Percentiles rank a stretch among this genome's conserved stretches.
Evolutionary conservation across 257 asterid species (phyloP).

Genomic region (Fraxinus cuspidata): DNA sequence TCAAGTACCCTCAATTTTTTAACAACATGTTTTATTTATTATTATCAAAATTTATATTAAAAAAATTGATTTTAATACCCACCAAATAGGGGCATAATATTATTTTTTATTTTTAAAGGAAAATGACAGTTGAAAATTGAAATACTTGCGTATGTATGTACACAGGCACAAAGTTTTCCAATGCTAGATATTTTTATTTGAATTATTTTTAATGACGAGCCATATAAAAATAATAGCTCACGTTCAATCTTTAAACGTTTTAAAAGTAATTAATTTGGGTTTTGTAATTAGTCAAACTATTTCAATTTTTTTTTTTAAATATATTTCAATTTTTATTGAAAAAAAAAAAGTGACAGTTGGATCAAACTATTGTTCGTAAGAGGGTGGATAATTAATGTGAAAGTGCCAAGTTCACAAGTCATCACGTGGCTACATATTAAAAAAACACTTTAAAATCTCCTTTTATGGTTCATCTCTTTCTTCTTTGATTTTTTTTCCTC

Average conservation of each 20-base stretch:
- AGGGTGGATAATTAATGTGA: slow-evolving; percentile 5
- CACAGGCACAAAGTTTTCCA: not conserved
- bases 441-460: slow-evolving; percentile 2
- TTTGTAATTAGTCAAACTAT: not conserved
- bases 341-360: not conserved
- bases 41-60: too few relatives aligned
- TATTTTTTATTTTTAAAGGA: not conserved
- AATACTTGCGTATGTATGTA: not conserved
- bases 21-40: too few relatives aligned
- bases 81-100: too few relatives aligned
- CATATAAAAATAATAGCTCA: too few relatives aligned
- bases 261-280: not conserved
- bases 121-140: not conserved
- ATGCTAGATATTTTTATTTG: not conserved
- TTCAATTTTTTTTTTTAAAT: not conserved
- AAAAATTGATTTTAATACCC: too few relatives aligned
- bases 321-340: not conserved
- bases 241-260: too few relatives aligned
- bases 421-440: not conserved
- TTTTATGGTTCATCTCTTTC: not conserved
- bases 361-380: not conserved
- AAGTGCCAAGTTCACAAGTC: slow-evolving; percentile 5
- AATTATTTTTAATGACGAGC: too few relatives aligned
- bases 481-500: not conserved
- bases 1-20: too few relatives aligned